Conservation (phyloP, 2,329 filamentous ascomycete species). For the Tolypocladium guangdongense region DNA sequence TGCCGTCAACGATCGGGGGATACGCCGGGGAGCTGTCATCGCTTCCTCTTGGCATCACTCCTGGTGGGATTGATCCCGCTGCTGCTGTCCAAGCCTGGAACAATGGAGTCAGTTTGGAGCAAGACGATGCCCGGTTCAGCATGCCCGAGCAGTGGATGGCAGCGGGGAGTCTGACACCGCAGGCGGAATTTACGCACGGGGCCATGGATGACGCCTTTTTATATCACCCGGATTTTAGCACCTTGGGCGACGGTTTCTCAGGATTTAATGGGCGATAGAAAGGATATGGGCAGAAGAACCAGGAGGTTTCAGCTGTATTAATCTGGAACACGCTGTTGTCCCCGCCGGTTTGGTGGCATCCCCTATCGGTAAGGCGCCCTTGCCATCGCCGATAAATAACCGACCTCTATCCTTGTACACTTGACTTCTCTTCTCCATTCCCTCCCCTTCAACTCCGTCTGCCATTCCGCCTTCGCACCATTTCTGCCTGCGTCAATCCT, state of each 20-base stretch:
- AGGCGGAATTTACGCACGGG: slow-evolving; percentile 9
- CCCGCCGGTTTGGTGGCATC: no score
- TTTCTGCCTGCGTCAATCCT: no score
- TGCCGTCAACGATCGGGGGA: slow-evolving; percentile 6
- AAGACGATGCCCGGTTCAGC: slow-evolving; percentile 9
- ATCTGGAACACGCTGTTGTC: no score
- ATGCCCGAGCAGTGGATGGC: slow-evolving; percentile 13
- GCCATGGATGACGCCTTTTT: slow-evolving; percentile 6
- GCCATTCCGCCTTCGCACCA: no score
- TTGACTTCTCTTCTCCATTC: no score
- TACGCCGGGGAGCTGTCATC: slow-evolving; percentile 6
- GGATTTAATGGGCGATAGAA: slow-evolving; percentile 3
- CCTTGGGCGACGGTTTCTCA: slow-evolving; percentile 11
- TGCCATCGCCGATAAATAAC: no score
- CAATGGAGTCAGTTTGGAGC: slow-evolving; percentile 13
- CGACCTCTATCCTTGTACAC: no score
- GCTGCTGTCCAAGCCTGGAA: slow-evolving; percentile 19
- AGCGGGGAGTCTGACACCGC: slow-evolving; percentile 11
- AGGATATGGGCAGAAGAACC: no score
- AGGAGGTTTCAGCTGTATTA: background rate
- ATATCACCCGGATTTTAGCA: slow-evolving; percentile 13
- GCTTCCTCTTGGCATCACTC: slow-evolving; percentile 8
- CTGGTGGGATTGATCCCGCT: slow-evolving; percentile 4
- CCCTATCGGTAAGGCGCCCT: no score
- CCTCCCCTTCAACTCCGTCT: no score